A percentile compares a stretch with the other conserved stretches of the same genome.
phyloP scores from a whole-genome alignment of 106 monocot species.

The Narthecium ossifragum region DNA sequence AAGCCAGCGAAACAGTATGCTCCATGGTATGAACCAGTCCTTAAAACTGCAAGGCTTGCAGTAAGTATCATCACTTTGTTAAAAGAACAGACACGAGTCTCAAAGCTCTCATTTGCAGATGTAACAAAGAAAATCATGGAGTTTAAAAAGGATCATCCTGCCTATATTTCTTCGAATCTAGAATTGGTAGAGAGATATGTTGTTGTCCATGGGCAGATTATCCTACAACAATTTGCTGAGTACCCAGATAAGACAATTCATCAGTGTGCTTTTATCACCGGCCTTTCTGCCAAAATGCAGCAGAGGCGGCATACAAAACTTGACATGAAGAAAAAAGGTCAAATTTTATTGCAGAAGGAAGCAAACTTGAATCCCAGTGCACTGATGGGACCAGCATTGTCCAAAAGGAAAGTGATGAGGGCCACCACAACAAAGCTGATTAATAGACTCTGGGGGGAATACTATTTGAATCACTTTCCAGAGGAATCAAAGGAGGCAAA shows the following conservation, averaged over 20 bases:
- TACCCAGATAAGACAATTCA: slow-evolving; percentile 80
- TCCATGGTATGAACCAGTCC: slow-evolving; percentile 85
- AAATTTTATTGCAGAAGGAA: slow-evolving; percentile 47
- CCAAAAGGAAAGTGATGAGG: slow-evolving; percentile 86
- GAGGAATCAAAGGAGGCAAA: slow-evolving; percentile 49
- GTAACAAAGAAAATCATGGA: slow-evolving; percentile 77
- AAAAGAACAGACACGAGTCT: slow-evolving; percentile 87
- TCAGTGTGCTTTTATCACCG: slow-evolving; percentile 75
- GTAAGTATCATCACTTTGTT: slow-evolving; percentile 76
- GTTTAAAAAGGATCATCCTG: slow-evolving; percentile 57
- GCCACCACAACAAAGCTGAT: slow-evolving; percentile 88
- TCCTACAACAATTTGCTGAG: slow-evolving; percentile 92
- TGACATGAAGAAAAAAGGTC: slow-evolving; percentile 78
- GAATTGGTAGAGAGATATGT: slow-evolving; percentile 72
- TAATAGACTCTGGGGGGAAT: slow-evolving; percentile 86
- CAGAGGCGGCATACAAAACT: slow-evolving; percentile 79
- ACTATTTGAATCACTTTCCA: slow-evolving; percentile 60
- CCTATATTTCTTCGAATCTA: slow-evolving; percentile 76
- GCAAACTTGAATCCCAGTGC: slow-evolving; percentile 88
- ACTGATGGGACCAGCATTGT: slow-evolving; percentile 44
- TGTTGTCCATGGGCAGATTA: slow-evolving; percentile 96
- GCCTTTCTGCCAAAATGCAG: slow-evolving; percentile 76
- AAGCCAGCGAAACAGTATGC: slow-evolving; percentile 82
- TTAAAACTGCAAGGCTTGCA: slow-evolving; percentile 88
- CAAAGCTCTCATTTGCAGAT: slow-evolving; percentile 90